phyloP scores from a whole-genome alignment of 2,329 filamentous ascomycete genomes.

The Aschersonia sp. region DNA sequence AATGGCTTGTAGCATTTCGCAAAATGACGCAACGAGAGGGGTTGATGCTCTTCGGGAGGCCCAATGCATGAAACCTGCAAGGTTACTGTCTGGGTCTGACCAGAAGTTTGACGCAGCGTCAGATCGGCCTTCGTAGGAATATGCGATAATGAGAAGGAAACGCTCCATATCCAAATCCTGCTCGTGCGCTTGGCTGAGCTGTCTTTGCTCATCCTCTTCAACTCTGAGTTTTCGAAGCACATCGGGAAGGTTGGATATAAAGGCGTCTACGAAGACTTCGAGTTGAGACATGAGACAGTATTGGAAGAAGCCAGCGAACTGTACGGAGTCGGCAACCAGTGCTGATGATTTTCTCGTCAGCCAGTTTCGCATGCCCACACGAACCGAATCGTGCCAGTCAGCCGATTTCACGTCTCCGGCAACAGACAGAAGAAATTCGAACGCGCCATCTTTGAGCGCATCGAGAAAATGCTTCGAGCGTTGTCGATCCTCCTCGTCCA shows the following conservation, averaged over 20 bases:
- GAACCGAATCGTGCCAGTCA: conserved; percentile 79
- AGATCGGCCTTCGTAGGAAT: conserved; percentile 72
- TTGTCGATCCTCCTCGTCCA: conserved; percentile 53
- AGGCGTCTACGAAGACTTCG: conserved; percentile 78
- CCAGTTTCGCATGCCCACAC: conserved; percentile 67
- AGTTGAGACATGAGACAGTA: conserved; percentile 62
- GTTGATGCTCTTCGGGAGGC: conserved; percentile 90
- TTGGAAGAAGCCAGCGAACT: conserved; percentile 61
- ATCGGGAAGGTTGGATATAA: conserved; percentile 91
- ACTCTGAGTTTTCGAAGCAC: conserved; percentile 71
- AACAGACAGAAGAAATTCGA: conserved; percentile 80
- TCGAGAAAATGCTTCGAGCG: conserved; percentile 61
- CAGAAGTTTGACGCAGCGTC: conserved; percentile 83
- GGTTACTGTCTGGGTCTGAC: conserved; percentile 80
- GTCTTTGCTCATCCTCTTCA: conserved; percentile 80
- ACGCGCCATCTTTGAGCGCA: conserved; percentile 72
- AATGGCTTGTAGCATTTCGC: conserved; percentile 85
- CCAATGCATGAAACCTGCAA: conserved; percentile 93
- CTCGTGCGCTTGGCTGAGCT: conserved; percentile 48
- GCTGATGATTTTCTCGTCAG: conserved; percentile 66
- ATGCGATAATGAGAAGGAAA: conserved; percentile 84
- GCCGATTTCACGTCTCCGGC: conserved; percentile 67
- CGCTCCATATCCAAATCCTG: conserved; percentile 68
- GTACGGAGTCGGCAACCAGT: conserved; percentile 50
- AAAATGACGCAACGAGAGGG: conserved; percentile 90